These are phyloP conservation scores for Trichoderma orchidacearum DNA, from an alignment of 495 filamentous ascomycete genomes.

Conservation along the genomic window DNA sequence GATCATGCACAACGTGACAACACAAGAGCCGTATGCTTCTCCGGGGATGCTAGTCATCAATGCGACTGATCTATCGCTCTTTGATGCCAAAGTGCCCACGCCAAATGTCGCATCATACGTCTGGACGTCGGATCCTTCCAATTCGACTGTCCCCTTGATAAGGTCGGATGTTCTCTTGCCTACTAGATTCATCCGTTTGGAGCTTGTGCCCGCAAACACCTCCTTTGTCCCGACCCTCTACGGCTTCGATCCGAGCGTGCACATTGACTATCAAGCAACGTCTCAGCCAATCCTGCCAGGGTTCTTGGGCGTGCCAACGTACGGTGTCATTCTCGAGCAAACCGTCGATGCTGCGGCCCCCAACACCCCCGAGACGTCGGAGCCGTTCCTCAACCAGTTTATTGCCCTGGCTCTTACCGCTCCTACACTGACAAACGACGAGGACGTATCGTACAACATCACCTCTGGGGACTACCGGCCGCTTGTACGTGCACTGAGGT, in stretches of 20 bases:
- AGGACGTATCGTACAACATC: neutral
- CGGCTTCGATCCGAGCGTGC: neutral
- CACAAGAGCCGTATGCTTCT: neutral
- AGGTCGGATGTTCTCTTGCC: neutral
- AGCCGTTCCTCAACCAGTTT: neutral
- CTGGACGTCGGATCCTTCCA: neutral
- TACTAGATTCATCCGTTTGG: neutral
- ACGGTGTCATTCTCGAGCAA: neutral
- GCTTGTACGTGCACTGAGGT: neutral
- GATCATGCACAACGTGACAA: neutral
- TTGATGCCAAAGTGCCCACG: neutral
- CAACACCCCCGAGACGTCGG: neutral
- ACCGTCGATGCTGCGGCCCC: neutral
- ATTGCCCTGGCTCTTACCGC: neutral
- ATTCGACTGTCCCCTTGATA: neutral
- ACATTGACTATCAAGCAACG: neutral
- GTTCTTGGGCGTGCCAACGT: neutral
- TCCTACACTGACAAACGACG: neutral
- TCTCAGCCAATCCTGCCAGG: neutral
- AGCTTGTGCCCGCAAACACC: neutral
- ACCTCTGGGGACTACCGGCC: neutral
- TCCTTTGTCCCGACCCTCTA: neutral
- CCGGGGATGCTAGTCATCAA: neutral
- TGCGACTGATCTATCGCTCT: neutral
- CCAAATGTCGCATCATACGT: neutral